These are phyloP conservation scores for Hypomyces rosellus DNA, from an alignment of 2,329 filamentous ascomycete genomes.

Conservation along the genomic window DNA sequence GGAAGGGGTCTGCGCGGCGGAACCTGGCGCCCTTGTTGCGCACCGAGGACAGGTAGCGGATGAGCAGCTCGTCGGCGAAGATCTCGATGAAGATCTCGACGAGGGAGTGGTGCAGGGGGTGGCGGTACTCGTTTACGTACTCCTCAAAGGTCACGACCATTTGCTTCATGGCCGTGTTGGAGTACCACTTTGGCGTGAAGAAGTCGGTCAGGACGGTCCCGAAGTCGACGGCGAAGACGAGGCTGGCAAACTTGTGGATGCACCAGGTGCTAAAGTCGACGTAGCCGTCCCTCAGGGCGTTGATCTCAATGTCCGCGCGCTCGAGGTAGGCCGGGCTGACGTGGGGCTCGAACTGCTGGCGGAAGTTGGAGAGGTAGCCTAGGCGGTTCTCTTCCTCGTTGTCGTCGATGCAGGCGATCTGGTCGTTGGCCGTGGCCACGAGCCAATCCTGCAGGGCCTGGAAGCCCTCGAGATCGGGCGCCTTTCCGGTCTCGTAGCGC, in stretches of 20 bases:
- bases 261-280: conserved; percentile 93
- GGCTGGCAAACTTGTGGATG: conserved; percentile 75
- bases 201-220: conserved; percentile 74
- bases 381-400: conserved; percentile 67
- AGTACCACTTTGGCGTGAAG: conserved; percentile 89
- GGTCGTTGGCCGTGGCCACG: conserved; percentile 93
- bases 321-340: conserved; percentile 77
- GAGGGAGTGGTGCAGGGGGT: conserved; percentile 78
- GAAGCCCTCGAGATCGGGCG: conserved; percentile 56
- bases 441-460: conserved; percentile 93
- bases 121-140: conserved; percentile 82
- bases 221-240: conserved; percentile 92
- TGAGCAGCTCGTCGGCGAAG: conserved; percentile 82
- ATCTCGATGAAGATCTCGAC: conserved; percentile 91
- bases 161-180: conserved; percentile 78
- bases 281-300: conserved; percentile 77
- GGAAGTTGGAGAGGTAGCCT: conserved; percentile 82
- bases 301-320: conserved; percentile 65
- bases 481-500: conserved; percentile 58
- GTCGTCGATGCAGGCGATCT: conserved; percentile 97
- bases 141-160: conserved; percentile 94
- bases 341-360: conserved; percentile 71
- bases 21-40: conserved; percentile 90
- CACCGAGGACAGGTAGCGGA: conserved; percentile 75
- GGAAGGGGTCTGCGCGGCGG: conserved; percentile 77